Conservation (phyloP, 1,284 basidiomycete genomes). For the Pseudozyma pruni region DNA sequence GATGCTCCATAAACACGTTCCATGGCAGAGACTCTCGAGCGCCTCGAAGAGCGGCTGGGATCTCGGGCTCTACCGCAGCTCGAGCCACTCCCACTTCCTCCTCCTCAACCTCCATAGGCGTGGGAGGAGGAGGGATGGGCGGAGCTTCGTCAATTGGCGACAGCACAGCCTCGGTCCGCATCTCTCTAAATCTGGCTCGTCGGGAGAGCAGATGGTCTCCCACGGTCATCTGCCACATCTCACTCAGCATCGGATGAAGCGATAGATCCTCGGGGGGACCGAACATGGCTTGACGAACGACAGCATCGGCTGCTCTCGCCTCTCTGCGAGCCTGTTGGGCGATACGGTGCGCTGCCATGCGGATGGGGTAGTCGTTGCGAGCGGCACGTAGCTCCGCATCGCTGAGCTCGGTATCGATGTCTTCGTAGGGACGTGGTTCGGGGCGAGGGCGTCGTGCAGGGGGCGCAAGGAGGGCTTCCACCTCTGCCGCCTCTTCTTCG, state of each 20-base stretch:
- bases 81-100: conserved; percentile 30
- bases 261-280: conserved; percentile 28
- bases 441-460: conserved; percentile 15
- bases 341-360: conserved; percentile 22
- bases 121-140: conserved; percentile 26
- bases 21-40: conserved; percentile 38
- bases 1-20: conserved; percentile 40
- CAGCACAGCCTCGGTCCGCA: conserved; percentile 13
- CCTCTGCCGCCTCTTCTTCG: conserved; percentile 18
- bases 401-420: conserved; percentile 18
- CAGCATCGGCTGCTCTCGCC: conserved; percentile 1
- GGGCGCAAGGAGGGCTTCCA: conserved; percentile 9
- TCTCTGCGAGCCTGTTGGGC: background rate
- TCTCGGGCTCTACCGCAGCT: conserved; percentile 6
- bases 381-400: conserved; percentile 22
- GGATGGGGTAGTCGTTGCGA: conserved; percentile 18
- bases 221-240: conserved; percentile 35
- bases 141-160: conserved; percentile 5
- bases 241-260: conserved; percentile 12
- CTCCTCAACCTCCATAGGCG: conserved; percentile 15
- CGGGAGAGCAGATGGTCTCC: conserved; percentile 16
- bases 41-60: conserved; percentile 28
- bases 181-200: conserved; percentile 7
- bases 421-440: conserved; percentile 11
- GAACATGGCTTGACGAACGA: conserved; percentile 11